Conservation (phyloP, 169 alveolate species). For the Perkinsus marinus region DNA sequence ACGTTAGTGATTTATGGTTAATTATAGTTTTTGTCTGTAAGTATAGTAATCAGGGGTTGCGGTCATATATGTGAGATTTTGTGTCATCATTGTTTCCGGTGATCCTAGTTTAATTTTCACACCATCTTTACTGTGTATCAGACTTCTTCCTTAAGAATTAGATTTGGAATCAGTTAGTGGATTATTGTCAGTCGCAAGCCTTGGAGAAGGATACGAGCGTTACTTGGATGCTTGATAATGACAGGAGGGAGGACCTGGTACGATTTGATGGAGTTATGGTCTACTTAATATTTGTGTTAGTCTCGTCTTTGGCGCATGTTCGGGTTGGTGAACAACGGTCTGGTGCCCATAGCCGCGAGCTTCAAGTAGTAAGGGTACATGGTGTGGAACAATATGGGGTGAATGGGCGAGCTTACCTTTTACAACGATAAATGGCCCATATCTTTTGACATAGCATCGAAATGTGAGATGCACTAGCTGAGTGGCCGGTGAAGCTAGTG, state of each 20-base stretch:
- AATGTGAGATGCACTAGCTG: too few relatives aligned
- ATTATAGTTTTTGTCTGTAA: too few relatives aligned
- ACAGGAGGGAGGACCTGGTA: slow-evolving; percentile 15
- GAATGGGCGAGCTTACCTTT: too few relatives aligned
- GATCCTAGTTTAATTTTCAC: too few relatives aligned
- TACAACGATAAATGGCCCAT: neutral
- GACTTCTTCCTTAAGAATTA: too few relatives aligned
- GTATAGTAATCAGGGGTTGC: too few relatives aligned
- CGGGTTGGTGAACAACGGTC: neutral
- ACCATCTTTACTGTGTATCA: too few relatives aligned
- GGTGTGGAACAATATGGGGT: neutral
- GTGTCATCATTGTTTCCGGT: too few relatives aligned
- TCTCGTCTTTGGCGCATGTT: neutral
- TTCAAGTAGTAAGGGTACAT: neutral
- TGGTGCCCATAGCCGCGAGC: neutral
- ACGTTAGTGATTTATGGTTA: too few relatives aligned
- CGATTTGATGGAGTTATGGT: neutral
- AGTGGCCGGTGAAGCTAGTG: too few relatives aligned
- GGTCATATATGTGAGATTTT: too few relatives aligned
- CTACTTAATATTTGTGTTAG: neutral
- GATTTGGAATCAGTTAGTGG: neutral
- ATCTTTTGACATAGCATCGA: neutral
- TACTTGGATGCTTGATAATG: slow-evolving; percentile 14
- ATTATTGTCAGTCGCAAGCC: slow-evolving; percentile 10
- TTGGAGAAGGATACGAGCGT: slow-evolving; percentile 24